Evolutionary conservation across 306 rosid species (phyloP), one percentile per base, ranked within the genome.

Genomic region (Sesbania bispinosa): DNA sequence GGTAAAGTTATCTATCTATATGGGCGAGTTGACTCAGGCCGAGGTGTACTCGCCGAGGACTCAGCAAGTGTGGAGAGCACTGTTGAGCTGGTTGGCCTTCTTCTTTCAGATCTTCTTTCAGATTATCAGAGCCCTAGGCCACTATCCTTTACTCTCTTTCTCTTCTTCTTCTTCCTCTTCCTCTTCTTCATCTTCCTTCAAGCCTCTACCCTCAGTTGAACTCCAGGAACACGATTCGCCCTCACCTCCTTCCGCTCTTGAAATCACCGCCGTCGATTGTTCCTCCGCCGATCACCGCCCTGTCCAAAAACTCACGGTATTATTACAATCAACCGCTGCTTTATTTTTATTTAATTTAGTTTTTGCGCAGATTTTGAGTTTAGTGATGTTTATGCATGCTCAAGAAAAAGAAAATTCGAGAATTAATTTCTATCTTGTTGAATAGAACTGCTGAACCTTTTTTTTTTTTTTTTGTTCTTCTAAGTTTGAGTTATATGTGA

Each of bases 21-120:
- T 92, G 96, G 91, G 95, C 47, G 97, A 94, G 96, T 92, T 94
- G 96, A 85, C 90, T 85, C 96, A 85, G 88, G 46, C 84, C 27
- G 97, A 94, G 88, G 92, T 80, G 71, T 88, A 83, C 90, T 82
- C 82, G 82, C 64, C 74, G 62, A 10, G 87, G 60, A 83, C 90
- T 58, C 85, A 80, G 69, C 96, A 89, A 77, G 85, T 82, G 13
- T 91, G 95, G 99, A 85, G 86, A 74, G 82, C 96, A 9, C 63
- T 94, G 33, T 52, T 89, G 73, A 89, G 90, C 77, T 89, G 99
- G 97, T 59, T 94, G 2, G 81, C 88, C 59, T 86, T 86, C 87
- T 86, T 94, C 88, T 89, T 87, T 76, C 98, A 87, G 88, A 89
- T 94, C 96, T 91, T 94, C 80, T 67, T 81, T 15, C 95, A 81